Conservation (phyloP, 2,329 filamentous ascomycete genomes). For the Trichoderma oligosporum region DNA sequence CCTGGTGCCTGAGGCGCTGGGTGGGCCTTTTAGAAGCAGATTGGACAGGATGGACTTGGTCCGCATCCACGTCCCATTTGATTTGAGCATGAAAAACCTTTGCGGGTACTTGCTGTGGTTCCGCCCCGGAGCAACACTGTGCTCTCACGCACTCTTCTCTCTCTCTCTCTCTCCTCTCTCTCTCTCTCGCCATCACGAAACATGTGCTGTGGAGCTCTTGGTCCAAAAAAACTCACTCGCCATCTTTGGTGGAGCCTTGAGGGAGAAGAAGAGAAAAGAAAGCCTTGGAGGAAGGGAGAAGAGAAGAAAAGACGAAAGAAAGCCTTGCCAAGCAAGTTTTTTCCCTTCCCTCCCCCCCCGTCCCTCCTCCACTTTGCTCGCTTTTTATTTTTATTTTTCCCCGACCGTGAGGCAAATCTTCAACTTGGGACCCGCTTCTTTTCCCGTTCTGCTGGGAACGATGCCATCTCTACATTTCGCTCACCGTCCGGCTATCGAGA, state of each 20-base stretch:
- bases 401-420: slow-evolving; percentile 13
- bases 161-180: too few relatives aligned
- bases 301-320: neutral
- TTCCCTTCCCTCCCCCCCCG: neutral
- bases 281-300: too few relatives aligned
- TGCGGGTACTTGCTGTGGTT: neutral
- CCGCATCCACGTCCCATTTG: too few relatives aligned
- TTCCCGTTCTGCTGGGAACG: slow-evolving; percentile 8
- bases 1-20: slow-evolving; percentile 26
- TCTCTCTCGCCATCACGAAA: slow-evolving; percentile 1
- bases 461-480: neutral
- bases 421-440: slow-evolving; percentile 2
- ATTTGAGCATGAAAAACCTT: neutral
- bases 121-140: too few relatives aligned
- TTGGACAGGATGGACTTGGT: slow-evolving; percentile 8
- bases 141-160: too few relatives aligned
- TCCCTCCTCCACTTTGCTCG: neutral
- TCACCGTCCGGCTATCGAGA: slow-evolving; percentile 17
- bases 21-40: neutral
- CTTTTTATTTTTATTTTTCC: neutral
- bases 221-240: slow-evolving; percentile 5
- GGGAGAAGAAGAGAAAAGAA: neutral
- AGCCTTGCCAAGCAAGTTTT: slow-evolving; percentile 13
- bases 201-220: slow-evolving; percentile 12
- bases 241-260: slow-evolving; percentile 6